Evolutionary conservation across 2,329 filamentous ascomycete species (phyloP).

Genomic region (Phaeomoniella chlamydospora): DNA sequence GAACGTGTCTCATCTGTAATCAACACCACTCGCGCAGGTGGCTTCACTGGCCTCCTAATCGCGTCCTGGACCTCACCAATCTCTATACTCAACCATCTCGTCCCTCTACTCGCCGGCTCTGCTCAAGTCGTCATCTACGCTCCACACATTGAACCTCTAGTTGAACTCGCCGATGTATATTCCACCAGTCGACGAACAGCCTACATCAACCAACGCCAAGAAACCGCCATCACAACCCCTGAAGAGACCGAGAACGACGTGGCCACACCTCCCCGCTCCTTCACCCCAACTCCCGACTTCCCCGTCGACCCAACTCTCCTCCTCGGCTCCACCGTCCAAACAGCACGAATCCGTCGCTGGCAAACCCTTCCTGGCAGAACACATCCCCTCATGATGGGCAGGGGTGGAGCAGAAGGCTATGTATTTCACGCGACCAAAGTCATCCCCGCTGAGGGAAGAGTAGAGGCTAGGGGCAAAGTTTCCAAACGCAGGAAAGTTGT

Average conservation of each 20-base stretch:
- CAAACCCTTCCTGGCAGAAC: constrained; percentile 86
- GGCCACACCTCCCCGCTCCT: constrained; percentile 2
- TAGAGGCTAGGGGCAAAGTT: constrained; percentile 69
- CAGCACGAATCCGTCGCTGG: constrained; percentile 63
- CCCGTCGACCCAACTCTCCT: constrained; percentile 76
- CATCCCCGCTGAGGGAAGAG: constrained; percentile 61
- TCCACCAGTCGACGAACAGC: constrained; percentile 65
- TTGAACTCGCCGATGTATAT: constrained; percentile 68
- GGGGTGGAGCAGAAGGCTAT: constrained; percentile 80
- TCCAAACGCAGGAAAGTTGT: constrained; percentile 51
- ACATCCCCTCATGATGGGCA: constrained; percentile 83
- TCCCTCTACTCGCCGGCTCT: constrained; percentile 71
- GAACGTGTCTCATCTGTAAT: constrained; percentile 57
- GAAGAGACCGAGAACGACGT: constrained; percentile 6
- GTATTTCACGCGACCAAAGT: constrained; percentile 74
- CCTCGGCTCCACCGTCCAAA: constrained; percentile 68
- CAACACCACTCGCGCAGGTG: constrained; percentile 57
- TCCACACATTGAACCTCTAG: constrained; percentile 64
- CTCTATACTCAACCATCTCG: constrained; percentile 56
- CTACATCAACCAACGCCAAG: constrained; percentile 33
- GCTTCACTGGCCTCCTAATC: constrained; percentile 71
- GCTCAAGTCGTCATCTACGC: constrained; percentile 78
- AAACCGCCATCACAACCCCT: constrained; percentile 10
- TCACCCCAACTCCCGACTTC: constrained; percentile 51
- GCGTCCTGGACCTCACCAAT: constrained; percentile 70